Conservation (phyloP, 2,329 filamentous ascomycete species). For the Scedosporium apiospermum region DNA sequence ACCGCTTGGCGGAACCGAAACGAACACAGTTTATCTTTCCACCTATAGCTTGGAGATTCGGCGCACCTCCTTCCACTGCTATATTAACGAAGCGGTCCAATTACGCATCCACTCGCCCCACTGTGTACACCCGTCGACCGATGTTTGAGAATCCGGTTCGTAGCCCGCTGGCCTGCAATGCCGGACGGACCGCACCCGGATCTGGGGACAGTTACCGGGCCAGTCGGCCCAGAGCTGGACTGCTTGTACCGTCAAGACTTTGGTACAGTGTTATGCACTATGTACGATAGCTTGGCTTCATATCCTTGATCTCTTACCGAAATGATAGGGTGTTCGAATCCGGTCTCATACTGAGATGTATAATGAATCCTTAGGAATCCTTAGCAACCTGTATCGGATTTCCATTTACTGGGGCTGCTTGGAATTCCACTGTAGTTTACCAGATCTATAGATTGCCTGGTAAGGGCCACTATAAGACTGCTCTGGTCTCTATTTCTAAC, state of each 20-base stretch:
- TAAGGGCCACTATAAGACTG: no score
- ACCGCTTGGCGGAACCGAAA: not conserved
- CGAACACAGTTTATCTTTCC: not conserved
- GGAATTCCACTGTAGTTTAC: no score
- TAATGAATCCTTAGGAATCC: no score
- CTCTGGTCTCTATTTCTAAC: no score
- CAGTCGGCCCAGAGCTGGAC: not conserved
- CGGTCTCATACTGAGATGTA: not conserved
- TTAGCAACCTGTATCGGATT: no score
- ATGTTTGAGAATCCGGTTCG: not conserved
- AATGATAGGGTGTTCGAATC: not conserved
- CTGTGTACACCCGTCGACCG: not conserved
- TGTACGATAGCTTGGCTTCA: not conserved
- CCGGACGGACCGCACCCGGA: not conserved
- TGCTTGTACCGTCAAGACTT: not conserved
- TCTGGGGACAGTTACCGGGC: not conserved
- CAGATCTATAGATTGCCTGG: no score
- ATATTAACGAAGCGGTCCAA: not conserved
- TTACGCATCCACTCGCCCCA: not conserved
- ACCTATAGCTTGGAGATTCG: not conserved
- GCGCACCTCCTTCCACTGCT: not conserved
- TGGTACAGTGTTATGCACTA: not conserved
- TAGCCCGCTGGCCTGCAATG: not conserved
- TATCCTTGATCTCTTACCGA: not conserved
- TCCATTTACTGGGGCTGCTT: no score